Conservation (phyloP, 1,139 yeast genomes). For the Ashbya aceris region DNA sequence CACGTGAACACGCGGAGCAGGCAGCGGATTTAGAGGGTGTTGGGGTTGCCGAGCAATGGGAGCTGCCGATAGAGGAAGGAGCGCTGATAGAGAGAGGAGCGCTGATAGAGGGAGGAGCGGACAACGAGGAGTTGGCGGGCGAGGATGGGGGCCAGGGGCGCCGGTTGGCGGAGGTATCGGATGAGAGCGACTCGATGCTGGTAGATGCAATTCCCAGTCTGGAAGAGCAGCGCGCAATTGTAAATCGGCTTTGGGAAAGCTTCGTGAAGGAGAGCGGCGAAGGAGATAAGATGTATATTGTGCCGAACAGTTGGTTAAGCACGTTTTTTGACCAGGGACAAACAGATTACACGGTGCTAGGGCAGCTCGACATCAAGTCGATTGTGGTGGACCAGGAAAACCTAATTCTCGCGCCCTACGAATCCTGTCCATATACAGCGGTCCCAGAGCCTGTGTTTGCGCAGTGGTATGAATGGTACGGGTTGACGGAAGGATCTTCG, state of each 20-base stretch:
- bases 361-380: constrained; percentile 31
- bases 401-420: constrained; percentile 28
- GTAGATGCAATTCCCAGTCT: constrained; percentile 11
- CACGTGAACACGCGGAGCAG: no score
- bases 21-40: no score
- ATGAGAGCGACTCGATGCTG: constrained; percentile 7
- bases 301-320: constrained; percentile 33
- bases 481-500: constrained; percentile 33
- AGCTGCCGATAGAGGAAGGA: not conserved
- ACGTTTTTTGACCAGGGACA: constrained; percentile 23
- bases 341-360: constrained; percentile 22
- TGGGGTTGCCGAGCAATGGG: no score
- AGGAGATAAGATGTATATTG: constrained; percentile 30
- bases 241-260: constrained; percentile 10
- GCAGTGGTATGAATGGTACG: constrained; percentile 46
- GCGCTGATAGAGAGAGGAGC: not conserved
- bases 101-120: not conserved
- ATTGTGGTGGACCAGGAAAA: constrained; percentile 27
- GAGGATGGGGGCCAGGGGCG: not conserved
- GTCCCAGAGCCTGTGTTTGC: constrained; percentile 39
- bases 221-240: constrained; percentile 15
- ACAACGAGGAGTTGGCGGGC: not conserved
- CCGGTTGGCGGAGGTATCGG: not conserved
- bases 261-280: constrained; percentile 17
- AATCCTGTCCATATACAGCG: constrained; percentile 26